Evolutionary conservation across 176 grass and related monocot species (phyloP), one percentile per base, ranked within the genome.

Genomic region (Hordeum vulgare): DNA sequence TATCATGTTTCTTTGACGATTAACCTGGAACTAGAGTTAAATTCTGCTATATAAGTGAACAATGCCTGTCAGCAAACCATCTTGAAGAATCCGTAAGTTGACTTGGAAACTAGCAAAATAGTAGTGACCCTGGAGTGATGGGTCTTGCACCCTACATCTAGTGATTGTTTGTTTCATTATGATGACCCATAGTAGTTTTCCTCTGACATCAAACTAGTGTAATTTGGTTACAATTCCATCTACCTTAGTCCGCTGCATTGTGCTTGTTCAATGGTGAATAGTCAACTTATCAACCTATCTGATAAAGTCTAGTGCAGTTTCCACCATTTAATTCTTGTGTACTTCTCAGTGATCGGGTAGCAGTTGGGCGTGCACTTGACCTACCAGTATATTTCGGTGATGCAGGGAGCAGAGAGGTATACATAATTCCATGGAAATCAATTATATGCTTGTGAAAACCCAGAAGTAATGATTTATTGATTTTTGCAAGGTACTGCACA

Each of bases 311-410:
- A 57, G 8, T 2, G 69, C 15, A 34, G 77, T 85, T 66, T 64
- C 39, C 20, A 54, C 39, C 67, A 81, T 70, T 68, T 83, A 57
- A 78, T 81, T 75, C 7, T 78, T 84, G 51, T 76, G 26, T 24
- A 39, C 78, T 34, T 90, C 90, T 69, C 84, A 99, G 96, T 76
- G 96, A 99, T 54, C 93, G 96, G 27, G 96, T 99, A 49, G 93
- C 93, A 45, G 91, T 90, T 81, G 96, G 96, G 33, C 96, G 96
- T 40, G 93, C 93, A 31, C 93, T 99, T 83, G 96, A 96, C 51
- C 89, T 99, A 73, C 96, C 96, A 1, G 91, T 99, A 56, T 99
- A 96, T 89, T 99, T 99, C 57, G 96, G 96, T 59, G 96, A 99
- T 89, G 96, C 96, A 75, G 96, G 96, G 77, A 99, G 96, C 81